Percentiles rank a stretch among this genome's conserved stretches.
Conservation (phyloP, 345 rosid species). For the Eucalyptus pauciflora region DNA sequence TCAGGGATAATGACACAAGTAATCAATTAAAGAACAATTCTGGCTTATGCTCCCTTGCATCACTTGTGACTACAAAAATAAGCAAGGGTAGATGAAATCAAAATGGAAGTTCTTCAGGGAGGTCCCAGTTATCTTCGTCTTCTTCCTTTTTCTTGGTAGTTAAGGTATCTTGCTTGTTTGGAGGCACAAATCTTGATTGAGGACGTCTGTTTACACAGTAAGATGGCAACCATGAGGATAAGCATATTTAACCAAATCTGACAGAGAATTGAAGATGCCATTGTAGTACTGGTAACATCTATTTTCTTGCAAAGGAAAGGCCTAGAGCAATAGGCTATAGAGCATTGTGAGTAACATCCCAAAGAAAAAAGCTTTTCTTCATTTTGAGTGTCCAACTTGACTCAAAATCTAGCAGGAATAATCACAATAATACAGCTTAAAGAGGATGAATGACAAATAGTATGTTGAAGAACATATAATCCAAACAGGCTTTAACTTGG, state of each 20-base stretch:
- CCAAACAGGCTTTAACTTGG: not conserved
- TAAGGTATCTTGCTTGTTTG: not conserved
- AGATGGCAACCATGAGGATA: not conserved
- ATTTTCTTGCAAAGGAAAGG: not conserved
- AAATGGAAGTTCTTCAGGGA: not conserved
- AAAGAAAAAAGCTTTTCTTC: not conserved
- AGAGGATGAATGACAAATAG: not conserved
- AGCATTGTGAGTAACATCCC: not conserved
- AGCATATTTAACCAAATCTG: not conserved
- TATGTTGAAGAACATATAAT: not conserved
- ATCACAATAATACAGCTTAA: not conserved
- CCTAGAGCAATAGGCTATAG: not conserved
- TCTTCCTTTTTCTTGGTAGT: conserved; percentile 1
- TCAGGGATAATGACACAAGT: not conserved
- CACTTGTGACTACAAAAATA: not conserved
- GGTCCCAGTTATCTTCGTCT: conserved; percentile 15
- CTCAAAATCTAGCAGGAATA: not conserved
- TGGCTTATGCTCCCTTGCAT: not conserved
- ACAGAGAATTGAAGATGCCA: not conserved
- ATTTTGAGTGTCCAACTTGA: not conserved
- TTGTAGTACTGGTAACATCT: not conserved
- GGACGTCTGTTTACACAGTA: not conserved
- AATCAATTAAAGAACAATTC: not conserved
- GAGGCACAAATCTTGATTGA: not conserved
- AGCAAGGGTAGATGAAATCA: not conserved